phyloP scores from a whole-genome alignment of 164 flowering plant species.

The Amborella trichopoda region DNA sequence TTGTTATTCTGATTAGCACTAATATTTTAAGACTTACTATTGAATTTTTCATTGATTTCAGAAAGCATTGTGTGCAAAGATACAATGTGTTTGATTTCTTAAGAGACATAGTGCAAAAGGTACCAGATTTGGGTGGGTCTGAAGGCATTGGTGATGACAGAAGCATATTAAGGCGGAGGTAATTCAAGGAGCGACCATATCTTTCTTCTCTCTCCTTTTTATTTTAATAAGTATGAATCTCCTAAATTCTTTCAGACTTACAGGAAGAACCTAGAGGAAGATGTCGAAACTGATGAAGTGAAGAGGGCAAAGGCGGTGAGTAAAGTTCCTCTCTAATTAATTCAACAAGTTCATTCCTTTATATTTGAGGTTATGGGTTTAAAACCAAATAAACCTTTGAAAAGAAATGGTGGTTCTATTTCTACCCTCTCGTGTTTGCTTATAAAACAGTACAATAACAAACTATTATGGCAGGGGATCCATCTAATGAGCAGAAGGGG shows the following conservation, averaged over 20 bases:
- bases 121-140: constrained; percentile 2
- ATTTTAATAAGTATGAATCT: neutral
- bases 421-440: neutral
- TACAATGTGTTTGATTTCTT: constrained; percentile 3
- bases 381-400: neutral
- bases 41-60: constrained; percentile 1
- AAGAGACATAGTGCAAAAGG: neutral
- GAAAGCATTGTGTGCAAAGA: constrained; percentile 2
- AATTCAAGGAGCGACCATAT: neutral
- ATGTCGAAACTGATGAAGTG: neutral
- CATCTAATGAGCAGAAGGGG: neutral
- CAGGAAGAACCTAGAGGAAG: neutral
- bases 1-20: too few species aligned
- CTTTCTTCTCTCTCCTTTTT: neutral
- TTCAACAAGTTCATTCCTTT: neutral
- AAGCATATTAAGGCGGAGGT: constrained; percentile 1
- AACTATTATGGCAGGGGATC: neutral
- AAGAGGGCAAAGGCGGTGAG: constrained; percentile 1
- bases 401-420: neutral
- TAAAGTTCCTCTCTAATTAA: neutral
- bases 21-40: too few species aligned
- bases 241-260: neutral
- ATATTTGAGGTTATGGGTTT: neutral
- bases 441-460: neutral
- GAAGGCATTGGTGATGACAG: constrained; percentile 1